Evolutionary conservation across 805 yeast genomes (phyloP).

Genomic region (Jamesozyma hellenica): DNA sequence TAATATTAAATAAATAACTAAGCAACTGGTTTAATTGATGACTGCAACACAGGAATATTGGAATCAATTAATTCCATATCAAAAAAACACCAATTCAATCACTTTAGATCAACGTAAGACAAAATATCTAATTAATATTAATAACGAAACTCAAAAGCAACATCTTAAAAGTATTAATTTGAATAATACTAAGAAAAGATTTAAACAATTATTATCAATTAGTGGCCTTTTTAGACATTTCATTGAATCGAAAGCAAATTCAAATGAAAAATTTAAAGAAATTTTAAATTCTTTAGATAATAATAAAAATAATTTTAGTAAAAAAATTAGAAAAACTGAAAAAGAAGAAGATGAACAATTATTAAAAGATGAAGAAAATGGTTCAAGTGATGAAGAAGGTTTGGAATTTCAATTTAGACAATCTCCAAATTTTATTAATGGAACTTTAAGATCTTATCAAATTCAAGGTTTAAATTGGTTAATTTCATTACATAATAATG

Average conservation of each 20-base stretch:
- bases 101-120: slow-evolving; percentile 4
- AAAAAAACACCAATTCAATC: slow-evolving; percentile 4
- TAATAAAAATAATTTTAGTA: slow-evolving; percentile 3
- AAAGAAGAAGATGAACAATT: slow-evolving; percentile 73
- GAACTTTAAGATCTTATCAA: slow-evolving; percentile 62
- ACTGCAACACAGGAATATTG: slow-evolving; percentile 10
- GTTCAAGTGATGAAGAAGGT: slow-evolving; percentile 12
- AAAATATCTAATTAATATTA: slow-evolving; percentile 5
- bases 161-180: slow-evolving; percentile 9
- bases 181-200: slow-evolving; percentile 55
- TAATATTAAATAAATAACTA: too few relatives aligned
- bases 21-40: slow-evolving; percentile 6
- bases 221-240: slow-evolving; percentile 62
- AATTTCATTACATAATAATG: slow-evolving; percentile 57
- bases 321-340: slow-evolving; percentile 57
- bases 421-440: slow-evolving; percentile 65
- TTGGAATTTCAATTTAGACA: slow-evolving; percentile 53
- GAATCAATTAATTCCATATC: slow-evolving; percentile 11
- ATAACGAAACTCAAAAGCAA: not conserved
- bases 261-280: slow-evolving; percentile 45
- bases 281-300: slow-evolving; percentile 37
- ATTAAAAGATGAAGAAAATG: slow-evolving; percentile 35
- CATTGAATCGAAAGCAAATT: slow-evolving; percentile 51
- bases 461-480: slow-evolving; percentile 77
- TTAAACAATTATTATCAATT: slow-evolving; percentile 54